Base-by-base conservation (phyloP, 805 yeast genomes). In the Myxozyma kluyveri region DNA sequence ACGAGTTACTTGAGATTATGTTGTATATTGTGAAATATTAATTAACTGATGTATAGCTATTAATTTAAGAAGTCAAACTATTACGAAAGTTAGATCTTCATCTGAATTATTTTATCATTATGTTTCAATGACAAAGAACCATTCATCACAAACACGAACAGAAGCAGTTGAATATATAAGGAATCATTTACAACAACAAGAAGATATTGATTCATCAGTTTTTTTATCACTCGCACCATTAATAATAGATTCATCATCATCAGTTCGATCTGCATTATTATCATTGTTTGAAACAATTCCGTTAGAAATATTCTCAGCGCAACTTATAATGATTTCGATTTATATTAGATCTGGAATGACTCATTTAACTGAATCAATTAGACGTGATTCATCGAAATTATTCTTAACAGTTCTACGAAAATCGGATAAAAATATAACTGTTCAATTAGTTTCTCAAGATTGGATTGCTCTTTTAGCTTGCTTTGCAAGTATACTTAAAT, bases 261-360 rank as follows among this genome's bases (percentile, higher is more conserved):
- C 75, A 19, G 96, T 90, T 1, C 75, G 96, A 50, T 73, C 75
- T 3, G 77, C 82, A 0, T 72, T 71, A 72, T 82, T 63, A 70
- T 81, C 55, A 69, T 73, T 73, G 37, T 49, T 66, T 39, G 57
- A 60, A 27, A 51, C 59, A 2, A 41, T 70, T 4, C 59, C 59
- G 10, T 47, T 52, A 10, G 36, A 33, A n/a, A 45, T 55, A 9
- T 39, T 61, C 9, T 49, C 54, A 47, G 85, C 49, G 14, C 71
- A 72, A 47, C 54, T 63, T 3, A 41, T 61, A 22, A 47, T 60
- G 21, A 49, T 73, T 17, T 76, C 86, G n/a, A 74, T 91, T 27
- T 90, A 85, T 66, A 75, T 91, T 17, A 86, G 85, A 61, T 84
- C 91, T 47, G 95, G 96, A 2, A 91, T 93, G 96, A 86, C 97